Base-by-base conservation (phyloP, 2,329 filamentous ascomycete genomes). In the Sarocladium brachiariae region DNA sequence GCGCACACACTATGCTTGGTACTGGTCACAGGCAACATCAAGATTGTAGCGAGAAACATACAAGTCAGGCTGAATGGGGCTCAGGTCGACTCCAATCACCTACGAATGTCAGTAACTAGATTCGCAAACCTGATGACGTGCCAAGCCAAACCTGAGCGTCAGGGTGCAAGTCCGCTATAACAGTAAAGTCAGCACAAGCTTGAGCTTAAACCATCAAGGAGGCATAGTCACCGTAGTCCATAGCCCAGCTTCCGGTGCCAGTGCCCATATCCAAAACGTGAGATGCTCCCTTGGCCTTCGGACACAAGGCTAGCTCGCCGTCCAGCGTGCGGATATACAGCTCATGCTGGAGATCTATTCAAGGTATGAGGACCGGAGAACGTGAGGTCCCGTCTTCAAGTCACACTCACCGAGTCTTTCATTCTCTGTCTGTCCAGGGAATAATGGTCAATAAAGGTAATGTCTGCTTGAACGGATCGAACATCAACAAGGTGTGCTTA, bases 31-130 rank as follows among this genome's bases (percentile, higher is more conserved):
- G n/a, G n/a, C n/a, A n/a, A n/a, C n/a, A n/a, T n/a, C n/a, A n/a
- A n/a, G n/a, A n/a, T n/a, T n/a, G n/a, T n/a, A n/a, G n/a, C n/a
- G n/a, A n/a, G n/a, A n/a, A n/a, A 50, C 51, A 3, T 24, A 63
- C 61, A 58, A 65, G 48, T 51, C 48, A 1, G 65, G 66, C 39
- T 68, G 66, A 16, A 68, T 65, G 0, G 64, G 64, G 4, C 59
- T 61, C 2, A 69, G 49, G 48, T 69, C 66, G 25, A 65, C 61
- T 13, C 63, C 62, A 31, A 58, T 58, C 19, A 60, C 57, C 43
- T 47, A 33, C 21, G 3, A 7, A 6, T 6, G 25, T 47, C 21
- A 47, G 43, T 21, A 30, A 33, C n/a, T 33, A 13, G 14, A 21
- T 25, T 10, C 19, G 27, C 54, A 16, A 2, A 13, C 16, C 6